phyloP scores from a whole-genome alignment of 805 yeast genomes.

The Candida khao-thaluensis region DNA sequence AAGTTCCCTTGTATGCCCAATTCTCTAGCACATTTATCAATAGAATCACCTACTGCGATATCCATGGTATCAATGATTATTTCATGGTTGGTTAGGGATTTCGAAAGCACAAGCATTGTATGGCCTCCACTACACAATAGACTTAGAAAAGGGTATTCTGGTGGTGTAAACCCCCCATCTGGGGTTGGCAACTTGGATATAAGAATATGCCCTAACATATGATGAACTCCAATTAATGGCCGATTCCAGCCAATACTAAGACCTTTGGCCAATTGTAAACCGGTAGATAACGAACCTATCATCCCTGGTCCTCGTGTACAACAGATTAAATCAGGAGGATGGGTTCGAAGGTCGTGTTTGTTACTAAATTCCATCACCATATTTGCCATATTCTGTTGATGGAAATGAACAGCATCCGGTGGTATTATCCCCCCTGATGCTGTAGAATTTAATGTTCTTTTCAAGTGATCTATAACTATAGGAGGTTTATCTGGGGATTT shows the following conservation, averaged over 20 bases:
- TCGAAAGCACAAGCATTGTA: conserved; percentile 77
- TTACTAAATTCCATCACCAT: conserved; percentile 48
- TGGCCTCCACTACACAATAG: conserved; percentile 92
- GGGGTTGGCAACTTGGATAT: conserved; percentile 32
- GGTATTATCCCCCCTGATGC: conserved; percentile 85
- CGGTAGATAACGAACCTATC: conserved; percentile 83
- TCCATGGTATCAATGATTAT: conserved; percentile 75
- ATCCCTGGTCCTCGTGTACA: conserved; percentile 97
- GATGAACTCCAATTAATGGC: conserved; percentile 90
- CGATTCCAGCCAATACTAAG: conserved; percentile 70
- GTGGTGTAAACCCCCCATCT: conserved; percentile 32
- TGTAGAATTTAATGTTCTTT: conserved; percentile 64
- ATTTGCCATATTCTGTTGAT: conserved; percentile 55
- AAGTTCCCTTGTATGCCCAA: conserved; percentile 78
- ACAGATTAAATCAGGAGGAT: conserved; percentile 71
- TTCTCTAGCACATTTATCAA: conserved; percentile 89
- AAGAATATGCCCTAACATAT: conserved; percentile 90
- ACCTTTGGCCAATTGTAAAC: conserved; percentile 84
- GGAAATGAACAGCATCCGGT: conserved; percentile 77
- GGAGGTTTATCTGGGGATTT: conserved; percentile 41
- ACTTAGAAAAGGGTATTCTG: conserved; percentile 68
- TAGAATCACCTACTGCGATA: conserved; percentile 89
- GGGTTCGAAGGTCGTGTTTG: conserved; percentile 27
- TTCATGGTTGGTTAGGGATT: conserved; percentile 61
- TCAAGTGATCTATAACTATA: conserved; percentile 54